These are phyloP conservation scores for Fusarium chaquense DNA, from an alignment of 2,329 filamentous ascomycete genomes.

Conservation along the genomic window DNA sequence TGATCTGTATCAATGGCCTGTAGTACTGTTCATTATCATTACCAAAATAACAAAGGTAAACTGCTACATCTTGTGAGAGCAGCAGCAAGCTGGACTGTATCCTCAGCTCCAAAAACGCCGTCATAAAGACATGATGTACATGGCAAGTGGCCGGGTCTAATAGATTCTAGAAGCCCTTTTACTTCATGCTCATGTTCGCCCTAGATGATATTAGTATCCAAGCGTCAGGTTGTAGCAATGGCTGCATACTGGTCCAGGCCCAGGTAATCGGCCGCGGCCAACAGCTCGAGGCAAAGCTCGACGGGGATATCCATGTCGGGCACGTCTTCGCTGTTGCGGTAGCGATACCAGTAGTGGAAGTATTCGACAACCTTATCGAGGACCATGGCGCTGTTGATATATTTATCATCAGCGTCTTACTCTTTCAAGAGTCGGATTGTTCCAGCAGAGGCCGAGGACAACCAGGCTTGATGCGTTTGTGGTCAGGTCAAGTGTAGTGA, in stretches of 20 bases:
- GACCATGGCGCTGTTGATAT: conserved; percentile 70
- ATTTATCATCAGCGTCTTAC: conserved; percentile 43
- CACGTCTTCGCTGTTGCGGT: conserved; percentile 77
- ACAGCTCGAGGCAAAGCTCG: conserved; percentile 80
- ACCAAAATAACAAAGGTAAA: conserved; percentile 19
- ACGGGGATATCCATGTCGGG: conserved; percentile 85
- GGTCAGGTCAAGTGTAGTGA: conserved; percentile 75
- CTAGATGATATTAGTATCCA: conserved; percentile 51
- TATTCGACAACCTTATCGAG: conserved; percentile 87
- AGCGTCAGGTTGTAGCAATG: conserved; percentile 35
- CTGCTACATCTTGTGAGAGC: not conserved
- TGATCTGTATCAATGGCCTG: conserved; percentile 2
- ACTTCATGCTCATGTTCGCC: conserved; percentile 56
- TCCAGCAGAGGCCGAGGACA: conserved; percentile 27
- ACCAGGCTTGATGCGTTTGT: conserved; percentile 31
- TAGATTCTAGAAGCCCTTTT: conserved; percentile 18
- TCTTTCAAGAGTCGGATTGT: conserved; percentile 20
- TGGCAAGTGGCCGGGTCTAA: not conserved
- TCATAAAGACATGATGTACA: conserved; percentile 4
- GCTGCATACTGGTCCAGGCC: conserved; percentile 69
- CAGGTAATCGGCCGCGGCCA: conserved; percentile 82
- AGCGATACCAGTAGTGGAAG: conserved; percentile 83
- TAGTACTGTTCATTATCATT: conserved; percentile 33
- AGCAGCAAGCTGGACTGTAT: conserved; percentile 17
- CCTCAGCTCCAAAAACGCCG: conserved; percentile 40